Base-by-base conservation (phyloP, 2,329 filamentous ascomycete species). In the Fusarium penzigii region DNA sequence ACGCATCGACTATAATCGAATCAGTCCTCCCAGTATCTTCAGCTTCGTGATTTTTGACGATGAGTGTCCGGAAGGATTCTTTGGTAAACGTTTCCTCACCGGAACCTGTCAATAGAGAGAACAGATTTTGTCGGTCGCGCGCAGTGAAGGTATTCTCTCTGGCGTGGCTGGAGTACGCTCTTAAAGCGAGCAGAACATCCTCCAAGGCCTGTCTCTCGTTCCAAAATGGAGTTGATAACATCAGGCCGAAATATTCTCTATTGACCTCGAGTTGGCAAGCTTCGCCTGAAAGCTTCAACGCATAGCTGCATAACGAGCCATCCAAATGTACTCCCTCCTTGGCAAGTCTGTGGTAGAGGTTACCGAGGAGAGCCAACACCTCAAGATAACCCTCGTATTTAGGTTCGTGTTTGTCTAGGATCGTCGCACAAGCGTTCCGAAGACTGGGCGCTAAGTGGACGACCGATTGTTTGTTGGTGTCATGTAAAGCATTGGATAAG, bases 301-400 rank as follows among this genome's bases (percentile, higher is more conserved):
- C 71, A 29, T 69, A 49, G 14, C 63, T 61, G 40, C 66, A 65
- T 9, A 77, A 53, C 2, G 63, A 42, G 0, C 55, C 41, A 12
- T 69, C 62, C 6, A 74, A 42, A 20, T 58, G 50, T 7, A 57
- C 45, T 6, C 52, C 56, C 17, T 62, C 51, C 8, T 53, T 52
- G 4, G 66, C 59, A 10, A 75, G 59, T 41, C 66, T 68, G 41
- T 73, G 63, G 25, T 65, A 58, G 13, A 79, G 48, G 53, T 77
- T 76, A 48, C 77, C 74, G 20, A 79, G 57, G 45, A 79, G 69
- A 1, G 63, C 54, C 39, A 78, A 60, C 11, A 56, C 56, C 44
- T 68, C 57, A 6, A 58, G 53, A 13, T 20, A 46, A n/a, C 44
- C 36, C 17, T 45, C 29, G 9, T 38, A 43, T 36, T 52, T 42